Evolutionary conservation across 2,329 filamentous ascomycete species (phyloP).

Genomic region (Ciborinia camelliae): DNA sequence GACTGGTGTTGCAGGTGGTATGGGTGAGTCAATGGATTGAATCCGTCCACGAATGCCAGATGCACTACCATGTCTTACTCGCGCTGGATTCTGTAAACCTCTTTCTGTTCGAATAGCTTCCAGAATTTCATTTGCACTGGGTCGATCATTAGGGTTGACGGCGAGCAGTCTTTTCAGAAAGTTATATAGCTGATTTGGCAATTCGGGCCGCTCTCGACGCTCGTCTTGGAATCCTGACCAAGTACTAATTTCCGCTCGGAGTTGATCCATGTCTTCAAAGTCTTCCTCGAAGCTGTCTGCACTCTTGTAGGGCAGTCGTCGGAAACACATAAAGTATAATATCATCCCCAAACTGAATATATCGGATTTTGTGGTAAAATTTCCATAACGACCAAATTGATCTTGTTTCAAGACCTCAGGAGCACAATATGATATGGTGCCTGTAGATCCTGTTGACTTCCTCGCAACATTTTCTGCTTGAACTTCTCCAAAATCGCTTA

Average conservation of each 20-base stretch:
- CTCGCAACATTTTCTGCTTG: constrained; percentile 77
- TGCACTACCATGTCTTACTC: constrained; percentile 30
- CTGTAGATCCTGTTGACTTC: constrained; percentile 89
- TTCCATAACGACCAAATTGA: constrained; percentile 70
- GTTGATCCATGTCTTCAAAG: constrained; percentile 80
- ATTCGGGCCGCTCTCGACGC: constrained; percentile 69
- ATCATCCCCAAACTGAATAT: constrained; percentile 99
- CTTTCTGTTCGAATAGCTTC: constrained; percentile 36
- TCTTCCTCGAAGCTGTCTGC: constrained; percentile 87
- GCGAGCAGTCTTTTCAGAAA: constrained; percentile 79
- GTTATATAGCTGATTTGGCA: constrained; percentile 81
- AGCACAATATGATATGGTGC: constrained; percentile 96
- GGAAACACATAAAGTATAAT: constrained; percentile 96
- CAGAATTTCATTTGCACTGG: constrained; percentile 82
- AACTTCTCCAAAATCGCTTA: constrained; percentile 97
- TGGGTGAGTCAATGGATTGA: constrained; percentile 36
- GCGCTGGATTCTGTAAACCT: constrained; percentile 34
- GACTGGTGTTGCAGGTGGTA: constrained; percentile 31
- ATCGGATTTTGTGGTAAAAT: constrained; percentile 96
- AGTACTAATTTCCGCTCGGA: constrained; percentile 78
- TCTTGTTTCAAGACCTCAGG: constrained; percentile 81
- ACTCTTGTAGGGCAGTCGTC: constrained; percentile 76
- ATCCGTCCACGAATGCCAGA: constrained; percentile 32
- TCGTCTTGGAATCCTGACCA: constrained; percentile 88
- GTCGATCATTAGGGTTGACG: constrained; percentile 70